Evolutionary conservation across 805 yeast species (phyloP).

Genomic region (Yarrowia deformans): DNA sequence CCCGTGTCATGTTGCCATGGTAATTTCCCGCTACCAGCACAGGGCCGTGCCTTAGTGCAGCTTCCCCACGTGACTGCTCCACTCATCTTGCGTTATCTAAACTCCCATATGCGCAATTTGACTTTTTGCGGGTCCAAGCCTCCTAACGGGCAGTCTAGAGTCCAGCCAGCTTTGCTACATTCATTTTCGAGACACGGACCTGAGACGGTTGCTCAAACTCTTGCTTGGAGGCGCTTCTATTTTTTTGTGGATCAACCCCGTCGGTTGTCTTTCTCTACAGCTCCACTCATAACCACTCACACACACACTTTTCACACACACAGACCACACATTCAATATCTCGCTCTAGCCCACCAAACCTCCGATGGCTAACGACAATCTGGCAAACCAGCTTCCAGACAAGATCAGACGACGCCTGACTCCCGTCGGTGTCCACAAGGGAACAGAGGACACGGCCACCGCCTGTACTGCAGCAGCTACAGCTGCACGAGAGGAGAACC

Average conservation of each 20-base stretch:
- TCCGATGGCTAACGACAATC: conserved; percentile 29
- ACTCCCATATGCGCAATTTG: conserved; percentile 34
- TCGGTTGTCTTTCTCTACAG: not conserved
- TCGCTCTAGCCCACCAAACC: not conserved
- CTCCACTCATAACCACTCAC: not conserved
- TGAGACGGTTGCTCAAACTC: conserved; percentile 16
- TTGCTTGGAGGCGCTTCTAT: not conserved
- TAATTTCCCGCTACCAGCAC: not conserved
- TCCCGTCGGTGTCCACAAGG: conserved; percentile 14
- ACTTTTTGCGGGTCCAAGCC: conserved; percentile 28
- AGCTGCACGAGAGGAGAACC: not conserved
- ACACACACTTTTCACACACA: not conserved
- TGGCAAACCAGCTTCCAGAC: conserved; percentile 36
- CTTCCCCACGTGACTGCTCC: conserved; percentile 27
- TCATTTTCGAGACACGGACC: not conserved
- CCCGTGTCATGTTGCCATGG: not conserved
- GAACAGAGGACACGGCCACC: not conserved
- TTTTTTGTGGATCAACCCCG: not conserved
- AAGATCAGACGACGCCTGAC: conserved; percentile 31
- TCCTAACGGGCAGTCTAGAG: conserved; percentile 23
- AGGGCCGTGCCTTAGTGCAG: conserved; percentile 12
- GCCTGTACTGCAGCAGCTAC: not conserved
- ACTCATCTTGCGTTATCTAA: conserved; percentile 35
- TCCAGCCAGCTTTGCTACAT: conserved; percentile 34
- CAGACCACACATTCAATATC: not conserved